Conservation (phyloP, 257 asterid species). For the Buddleja alternifolia region DNA sequence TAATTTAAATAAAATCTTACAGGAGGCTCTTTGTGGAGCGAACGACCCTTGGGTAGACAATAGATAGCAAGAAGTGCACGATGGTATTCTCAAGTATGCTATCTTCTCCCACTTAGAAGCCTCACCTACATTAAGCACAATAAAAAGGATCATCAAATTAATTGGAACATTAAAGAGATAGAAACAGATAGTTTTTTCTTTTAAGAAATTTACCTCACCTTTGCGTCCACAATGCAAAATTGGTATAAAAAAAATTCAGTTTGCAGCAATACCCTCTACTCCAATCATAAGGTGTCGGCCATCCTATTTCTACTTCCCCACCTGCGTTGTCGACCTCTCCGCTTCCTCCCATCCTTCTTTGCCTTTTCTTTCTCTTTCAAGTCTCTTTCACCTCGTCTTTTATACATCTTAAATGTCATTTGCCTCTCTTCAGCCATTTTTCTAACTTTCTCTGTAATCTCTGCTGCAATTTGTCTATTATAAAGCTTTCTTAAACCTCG, state of each 20-base stretch:
- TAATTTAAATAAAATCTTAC: too few relatives aligned
- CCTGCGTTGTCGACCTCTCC: slow-evolving; percentile 66
- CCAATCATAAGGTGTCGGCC: slow-evolving; percentile 46
- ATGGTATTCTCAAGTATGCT: too few relatives aligned
- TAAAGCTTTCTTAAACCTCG: slow-evolving; percentile 75
- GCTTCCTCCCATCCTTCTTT: slow-evolving; percentile 68
- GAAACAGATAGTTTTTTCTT: neutral
- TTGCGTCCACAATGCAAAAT: neutral
- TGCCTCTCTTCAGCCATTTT: slow-evolving; percentile 87
- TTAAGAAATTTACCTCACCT: neutral
- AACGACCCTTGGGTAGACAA: too few relatives aligned
- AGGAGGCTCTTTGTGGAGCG: too few relatives aligned
- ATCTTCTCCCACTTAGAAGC: too few relatives aligned
- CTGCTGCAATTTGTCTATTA: slow-evolving; percentile 80
- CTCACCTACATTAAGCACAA: too few relatives aligned
- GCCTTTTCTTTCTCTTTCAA: slow-evolving; percentile 74
- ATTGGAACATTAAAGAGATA: neutral
- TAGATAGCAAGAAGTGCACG: too few relatives aligned
- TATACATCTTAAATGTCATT: slow-evolving; percentile 89
- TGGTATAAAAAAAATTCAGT: neutral
- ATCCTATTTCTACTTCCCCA: slow-evolving; percentile 63
- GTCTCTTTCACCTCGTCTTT: slow-evolving; percentile 84
- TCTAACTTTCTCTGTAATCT: slow-evolving; percentile 86
- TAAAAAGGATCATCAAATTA: neutral
- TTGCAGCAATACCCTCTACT: neutral